These are phyloP conservation scores for Backusella parvicylindrica DNA, from an alignment of 192 early-diverging fungal species.

Conservation along the genomic window DNA sequence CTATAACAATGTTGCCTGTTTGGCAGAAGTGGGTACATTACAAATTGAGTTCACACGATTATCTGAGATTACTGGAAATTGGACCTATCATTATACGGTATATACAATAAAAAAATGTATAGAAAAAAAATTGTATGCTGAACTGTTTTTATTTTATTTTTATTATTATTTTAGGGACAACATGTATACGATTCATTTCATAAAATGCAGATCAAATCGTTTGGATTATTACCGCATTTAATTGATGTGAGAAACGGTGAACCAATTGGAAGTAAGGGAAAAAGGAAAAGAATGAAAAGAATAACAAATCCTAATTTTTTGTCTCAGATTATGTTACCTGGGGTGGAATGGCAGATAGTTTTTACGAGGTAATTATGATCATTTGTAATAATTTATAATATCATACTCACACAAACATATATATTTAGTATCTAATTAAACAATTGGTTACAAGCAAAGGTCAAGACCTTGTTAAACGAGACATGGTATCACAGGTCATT, in stretches of 20 bases:
- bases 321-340: constrained; percentile 34
- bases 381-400: background rate
- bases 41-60: constrained; percentile 84
- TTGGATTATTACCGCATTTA: constrained; percentile 59
- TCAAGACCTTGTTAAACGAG: constrained; percentile 24
- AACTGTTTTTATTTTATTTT: background rate
- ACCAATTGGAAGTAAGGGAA: constrained; percentile 18
- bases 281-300: background rate
- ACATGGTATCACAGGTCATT: constrained; percentile 31
- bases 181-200: constrained; percentile 53
- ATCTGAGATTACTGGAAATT: constrained; percentile 72
- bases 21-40: constrained; percentile 74
- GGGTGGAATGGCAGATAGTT: constrained; percentile 53
- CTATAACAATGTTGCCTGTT: constrained; percentile 25
- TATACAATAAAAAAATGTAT: background rate
- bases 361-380: constrained; percentile 50
- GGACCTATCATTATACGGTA: constrained; percentile 61
- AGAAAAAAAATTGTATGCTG: background rate
- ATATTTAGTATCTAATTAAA: constrained; percentile 51
- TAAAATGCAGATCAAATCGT: constrained; percentile 33
- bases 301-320: background rate
- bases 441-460: constrained; percentile 45
- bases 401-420: too few relatives aligned
- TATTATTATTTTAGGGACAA: constrained; percentile 40
- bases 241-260: constrained; percentile 36